phyloP scores from a whole-genome alignment of 148 eudicot species.

The Camellia japonica region DNA sequence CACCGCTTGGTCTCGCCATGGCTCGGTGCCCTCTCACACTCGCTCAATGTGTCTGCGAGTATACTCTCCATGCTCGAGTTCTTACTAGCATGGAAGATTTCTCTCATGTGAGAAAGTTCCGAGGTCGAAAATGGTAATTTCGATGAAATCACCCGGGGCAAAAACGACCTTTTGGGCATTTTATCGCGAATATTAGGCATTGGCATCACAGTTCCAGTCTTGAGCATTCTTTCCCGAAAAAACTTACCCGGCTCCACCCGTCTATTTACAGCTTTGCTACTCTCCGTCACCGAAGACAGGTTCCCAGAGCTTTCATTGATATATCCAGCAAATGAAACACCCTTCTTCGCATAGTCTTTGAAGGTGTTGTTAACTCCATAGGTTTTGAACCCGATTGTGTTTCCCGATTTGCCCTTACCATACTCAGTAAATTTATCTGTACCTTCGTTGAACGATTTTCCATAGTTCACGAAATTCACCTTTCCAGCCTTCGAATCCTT shows the following conservation, averaged over 20 bases:
- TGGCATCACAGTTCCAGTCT: conserved; percentile 41
- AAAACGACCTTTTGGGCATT: conserved; percentile 51
- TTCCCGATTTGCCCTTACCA: conserved; percentile 31
- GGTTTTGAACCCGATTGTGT: conserved; percentile 31
- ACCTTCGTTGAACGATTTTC: conserved; percentile 48
- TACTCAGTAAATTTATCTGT: conserved; percentile 51
- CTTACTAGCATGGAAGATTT: conserved; percentile 42
- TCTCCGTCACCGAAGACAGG: background rate
- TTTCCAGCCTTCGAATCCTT: conserved; percentile 44
- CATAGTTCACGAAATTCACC: conserved; percentile 50
- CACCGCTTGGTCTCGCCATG: conserved; percentile 49
- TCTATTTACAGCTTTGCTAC: conserved; percentile 29
- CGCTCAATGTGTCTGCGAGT: conserved; percentile 32
- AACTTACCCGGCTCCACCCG: conserved; percentile 60
- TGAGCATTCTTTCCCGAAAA: conserved; percentile 40
- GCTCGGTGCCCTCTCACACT: conserved; percentile 51
- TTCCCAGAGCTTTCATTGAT: conserved; percentile 19
- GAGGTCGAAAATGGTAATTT: conserved; percentile 44
- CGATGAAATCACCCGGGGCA: conserved; percentile 35
- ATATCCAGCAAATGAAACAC: conserved; percentile 25
- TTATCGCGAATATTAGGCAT: conserved; percentile 57
- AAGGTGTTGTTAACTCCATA: conserved; percentile 45
- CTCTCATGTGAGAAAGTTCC: conserved; percentile 22
- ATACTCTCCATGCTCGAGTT: conserved; percentile 50
- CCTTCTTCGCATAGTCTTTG: conserved; percentile 41